Conservation (phyloP, 2,329 filamentous ascomycete species). For the Alternaria alternata region DNA sequence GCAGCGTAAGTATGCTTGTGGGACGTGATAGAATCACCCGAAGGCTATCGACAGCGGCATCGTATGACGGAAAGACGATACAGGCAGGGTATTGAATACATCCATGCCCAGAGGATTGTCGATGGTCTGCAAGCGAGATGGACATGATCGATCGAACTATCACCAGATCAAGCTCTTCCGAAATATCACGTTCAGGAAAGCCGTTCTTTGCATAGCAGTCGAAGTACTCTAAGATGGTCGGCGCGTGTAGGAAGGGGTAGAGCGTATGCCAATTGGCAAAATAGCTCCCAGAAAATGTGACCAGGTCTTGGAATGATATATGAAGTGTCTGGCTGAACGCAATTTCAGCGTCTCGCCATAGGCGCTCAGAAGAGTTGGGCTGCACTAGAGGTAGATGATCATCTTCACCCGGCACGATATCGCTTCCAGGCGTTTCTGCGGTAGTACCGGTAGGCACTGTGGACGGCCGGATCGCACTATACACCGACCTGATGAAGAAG, state of each 20-base stretch:
- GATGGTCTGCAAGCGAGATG: constrained; percentile 62
- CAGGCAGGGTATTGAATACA: constrained; percentile 50
- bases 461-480: constrained; percentile 55
- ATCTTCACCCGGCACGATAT: constrained; percentile 66
- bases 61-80: constrained; percentile 59
- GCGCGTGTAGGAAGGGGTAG: constrained; percentile 65
- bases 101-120: constrained; percentile 49
- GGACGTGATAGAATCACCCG: constrained; percentile 58
- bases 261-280: constrained; percentile 67
- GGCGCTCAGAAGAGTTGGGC: constrained; percentile 23
- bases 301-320: constrained; percentile 59
- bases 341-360: constrained; percentile 48
- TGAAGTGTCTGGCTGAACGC: constrained; percentile 10
- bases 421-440: constrained; percentile 37
- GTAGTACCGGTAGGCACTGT: constrained; percentile 13
- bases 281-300: constrained; percentile 62
- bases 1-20: constrained; percentile 54
- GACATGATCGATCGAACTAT: constrained; percentile 62
- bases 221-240: constrained; percentile 58
- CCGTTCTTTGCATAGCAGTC: constrained; percentile 54
- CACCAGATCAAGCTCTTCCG: constrained; percentile 47
- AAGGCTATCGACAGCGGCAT: constrained; percentile 60
- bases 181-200: constrained; percentile 31
- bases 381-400: constrained; percentile 55
- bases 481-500: constrained; percentile 66